Evolutionary conservation across 257 asterid genomes (phyloP), one percentile per base, ranked within the genome.

Genomic region (Sherardia arvensis): DNA sequence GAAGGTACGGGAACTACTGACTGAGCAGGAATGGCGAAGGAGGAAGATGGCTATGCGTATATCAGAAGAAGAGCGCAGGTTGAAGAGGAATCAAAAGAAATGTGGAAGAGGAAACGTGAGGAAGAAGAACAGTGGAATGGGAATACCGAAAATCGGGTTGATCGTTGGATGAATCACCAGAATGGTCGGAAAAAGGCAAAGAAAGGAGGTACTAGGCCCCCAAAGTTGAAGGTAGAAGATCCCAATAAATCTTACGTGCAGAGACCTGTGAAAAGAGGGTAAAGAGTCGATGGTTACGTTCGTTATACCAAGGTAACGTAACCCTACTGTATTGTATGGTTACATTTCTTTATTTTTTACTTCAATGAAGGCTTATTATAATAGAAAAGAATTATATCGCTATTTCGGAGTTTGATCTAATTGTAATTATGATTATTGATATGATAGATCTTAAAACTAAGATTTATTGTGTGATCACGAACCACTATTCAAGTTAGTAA

Each of bases 41-140:
- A 87, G 97, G 82, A 93, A 90, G 84, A 93, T 93, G 99, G 92
- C 83, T 75, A 85, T 86, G 99, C 87, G 97, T 77, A 90, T 93
- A 82, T 90, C 99, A 38, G 99, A 93, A 73, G 99, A 93, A 81
- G 99, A 93, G 80, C 97, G 99, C 69, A 84, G 99, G 74, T 80
- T 93, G 75, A 93, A 79, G 99, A 85, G 77, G 99, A 93, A 78
- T 83, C 96, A 66, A 93, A 93, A 77, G 99, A 93, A 83, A 71
- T 83, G 95, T 90, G 96, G 97, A 93, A 93, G 70, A 86, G 96
- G 65, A 93, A 93, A 80, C 96, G 99, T 59, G 96, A 93, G 75
- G 96, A 93, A 9, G 99, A 93, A 80, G 97, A 93, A 85, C 97
- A 90, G 76, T 93, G 99, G 99, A 97, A 93, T 80, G 99, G 99